These are phyloP conservation scores for Lasiodiplodia hormozganensis DNA, from an alignment of 2,329 filamentous ascomycete genomes.

Conservation along the genomic window DNA sequence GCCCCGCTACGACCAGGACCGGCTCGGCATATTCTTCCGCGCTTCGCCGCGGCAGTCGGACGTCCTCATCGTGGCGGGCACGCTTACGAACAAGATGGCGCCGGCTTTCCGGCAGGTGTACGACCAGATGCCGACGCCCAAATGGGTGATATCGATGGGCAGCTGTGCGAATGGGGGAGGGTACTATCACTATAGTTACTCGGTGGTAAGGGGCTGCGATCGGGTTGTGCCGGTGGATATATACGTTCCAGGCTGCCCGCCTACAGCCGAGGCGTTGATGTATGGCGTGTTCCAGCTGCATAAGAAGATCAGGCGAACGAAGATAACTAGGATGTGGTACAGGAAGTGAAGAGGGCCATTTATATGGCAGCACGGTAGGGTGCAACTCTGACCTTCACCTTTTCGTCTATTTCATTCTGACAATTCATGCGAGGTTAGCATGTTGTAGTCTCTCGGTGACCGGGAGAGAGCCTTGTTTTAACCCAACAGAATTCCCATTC, in stretches of 20 bases:
- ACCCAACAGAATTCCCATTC: too few species aligned
- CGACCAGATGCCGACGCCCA: constrained; percentile 93
- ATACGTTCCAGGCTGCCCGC: constrained; percentile 78
- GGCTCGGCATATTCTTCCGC: constrained; percentile 89
- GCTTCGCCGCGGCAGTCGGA: constrained; percentile 89
- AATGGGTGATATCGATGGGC: constrained; percentile 87
- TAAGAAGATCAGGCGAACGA: constrained; percentile 73
- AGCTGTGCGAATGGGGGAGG: constrained; percentile 85
- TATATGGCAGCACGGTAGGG: too few species aligned
- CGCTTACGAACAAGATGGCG: constrained; percentile 95
- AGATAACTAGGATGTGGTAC: constrained; percentile 65
- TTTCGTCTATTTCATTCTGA: too few species aligned
- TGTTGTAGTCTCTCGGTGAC: too few species aligned
- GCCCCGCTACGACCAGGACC: constrained; percentile 91
- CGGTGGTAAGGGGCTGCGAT: constrained; percentile 78
- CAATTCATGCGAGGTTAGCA: too few species aligned
- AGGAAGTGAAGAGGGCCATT: constrained; percentile 51
- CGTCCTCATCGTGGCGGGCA: constrained; percentile 94
- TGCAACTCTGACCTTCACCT: too few species aligned
- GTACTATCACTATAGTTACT: constrained; percentile 88
- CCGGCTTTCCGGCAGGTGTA: constrained; percentile 89
- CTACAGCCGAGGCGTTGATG: constrained; percentile 62
- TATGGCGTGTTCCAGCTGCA: constrained; percentile 77
- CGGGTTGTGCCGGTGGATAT: constrained; percentile 83
- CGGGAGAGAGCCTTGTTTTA: too few species aligned